A percentile compares a stretch with the other conserved stretches of the same genome.
phyloP scores from a whole-genome alignment of 1,284 basidiomycete species.

The Rhizopogon hawkerae region DNA sequence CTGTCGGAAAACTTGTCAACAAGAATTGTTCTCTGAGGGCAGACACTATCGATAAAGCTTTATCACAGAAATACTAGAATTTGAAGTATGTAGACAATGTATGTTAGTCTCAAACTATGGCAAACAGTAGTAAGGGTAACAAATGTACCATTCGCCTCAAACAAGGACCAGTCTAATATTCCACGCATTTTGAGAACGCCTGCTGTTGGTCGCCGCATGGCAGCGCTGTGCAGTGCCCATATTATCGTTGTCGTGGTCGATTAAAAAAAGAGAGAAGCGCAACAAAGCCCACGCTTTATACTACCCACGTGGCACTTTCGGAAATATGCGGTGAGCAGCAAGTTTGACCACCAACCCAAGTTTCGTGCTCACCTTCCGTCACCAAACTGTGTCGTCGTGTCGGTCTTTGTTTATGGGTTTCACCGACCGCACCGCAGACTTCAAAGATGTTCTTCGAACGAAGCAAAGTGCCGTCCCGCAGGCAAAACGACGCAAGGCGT shows the following conservation, averaged over 20 bases:
- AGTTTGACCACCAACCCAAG: too few relatives aligned
- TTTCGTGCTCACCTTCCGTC: neutral
- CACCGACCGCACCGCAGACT: slow-evolving; percentile 52
- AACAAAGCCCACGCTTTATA: neutral
- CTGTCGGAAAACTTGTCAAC: slow-evolving; percentile 14
- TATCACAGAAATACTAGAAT: neutral
- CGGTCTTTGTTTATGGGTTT: slow-evolving; percentile 34
- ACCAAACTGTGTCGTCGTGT: neutral
- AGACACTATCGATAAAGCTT: too few relatives aligned
- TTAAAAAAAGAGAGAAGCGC: slow-evolving; percentile 2
- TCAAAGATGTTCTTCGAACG: slow-evolving; percentile 43
- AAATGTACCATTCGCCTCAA: slow-evolving; percentile 58
- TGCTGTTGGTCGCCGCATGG: slow-evolving; percentile 2
- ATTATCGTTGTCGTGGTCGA: slow-evolving; percentile 11
- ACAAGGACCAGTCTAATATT: slow-evolving; percentile 48
- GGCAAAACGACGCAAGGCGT: slow-evolving; percentile 44
- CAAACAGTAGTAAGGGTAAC: slow-evolving; percentile 39
- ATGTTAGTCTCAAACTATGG: slow-evolving; percentile 67
- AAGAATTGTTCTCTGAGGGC: slow-evolving; percentile 16
- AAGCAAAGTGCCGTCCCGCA: slow-evolving; percentile 37
- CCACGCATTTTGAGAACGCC: slow-evolving; percentile 20
- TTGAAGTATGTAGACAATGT: neutral
- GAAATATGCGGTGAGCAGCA: neutral
- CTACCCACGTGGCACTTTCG: slow-evolving; percentile 19
- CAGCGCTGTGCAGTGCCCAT: slow-evolving; percentile 6